phyloP scores from a whole-genome alignment of 2,329 filamentous ascomycete genomes.

The Cladosporium sp. region DNA sequence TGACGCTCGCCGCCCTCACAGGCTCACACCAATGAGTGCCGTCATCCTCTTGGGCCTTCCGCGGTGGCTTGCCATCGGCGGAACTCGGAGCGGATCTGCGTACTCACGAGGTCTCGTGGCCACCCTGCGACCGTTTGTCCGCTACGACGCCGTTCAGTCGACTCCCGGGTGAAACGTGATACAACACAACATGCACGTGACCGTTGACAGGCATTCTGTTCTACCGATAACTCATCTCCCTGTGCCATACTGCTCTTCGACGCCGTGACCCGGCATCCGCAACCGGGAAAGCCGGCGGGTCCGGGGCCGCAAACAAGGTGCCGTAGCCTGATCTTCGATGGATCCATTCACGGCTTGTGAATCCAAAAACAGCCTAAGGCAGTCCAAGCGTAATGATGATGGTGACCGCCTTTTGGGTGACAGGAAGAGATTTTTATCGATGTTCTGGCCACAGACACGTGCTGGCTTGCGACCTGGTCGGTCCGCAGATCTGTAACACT shows the following conservation, averaged over 20 bases:
- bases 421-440: no score
- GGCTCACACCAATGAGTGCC: background rate
- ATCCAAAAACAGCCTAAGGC: background rate
- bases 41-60: background rate
- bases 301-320: background rate
- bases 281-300: conserved; percentile 1
- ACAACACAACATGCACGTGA: no score
- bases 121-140: background rate
- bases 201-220: no score
- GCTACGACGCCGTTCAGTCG: background rate
- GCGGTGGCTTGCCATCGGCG: background rate
- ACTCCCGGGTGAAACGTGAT: no score
- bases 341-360: no score
- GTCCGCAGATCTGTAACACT: no score
- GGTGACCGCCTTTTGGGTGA: background rate
- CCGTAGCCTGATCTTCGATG: no score
- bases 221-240: no score
- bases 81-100: background rate
- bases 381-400: conserved; percentile 5
- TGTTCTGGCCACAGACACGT: no score
- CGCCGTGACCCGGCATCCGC: background rate
- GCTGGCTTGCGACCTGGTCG: no score
- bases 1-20: background rate
- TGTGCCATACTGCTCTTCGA: no score
- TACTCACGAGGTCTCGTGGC: background rate